Conservation (phyloP, 176 grass and related monocot genomes). For the Avena eriantha region DNA sequence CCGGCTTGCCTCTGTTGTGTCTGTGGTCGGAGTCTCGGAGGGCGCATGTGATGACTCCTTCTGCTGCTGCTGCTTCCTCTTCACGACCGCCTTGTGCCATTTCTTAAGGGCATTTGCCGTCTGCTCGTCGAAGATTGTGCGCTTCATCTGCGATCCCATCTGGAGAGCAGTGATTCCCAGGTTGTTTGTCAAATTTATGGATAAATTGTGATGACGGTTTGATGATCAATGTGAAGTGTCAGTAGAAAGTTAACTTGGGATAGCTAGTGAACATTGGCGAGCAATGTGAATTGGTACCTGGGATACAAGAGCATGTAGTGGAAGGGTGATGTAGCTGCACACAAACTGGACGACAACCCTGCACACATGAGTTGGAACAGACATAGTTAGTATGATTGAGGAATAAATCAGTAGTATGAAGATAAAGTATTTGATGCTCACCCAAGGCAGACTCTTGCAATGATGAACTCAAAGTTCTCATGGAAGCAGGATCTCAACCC, state of each 20-base stretch:
- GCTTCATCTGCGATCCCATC: slow-evolving; percentile 94
- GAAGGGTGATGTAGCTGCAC: slow-evolving; percentile 92
- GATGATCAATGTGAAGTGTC: neutral
- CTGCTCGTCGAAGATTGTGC: slow-evolving; percentile 83
- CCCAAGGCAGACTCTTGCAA: slow-evolving; percentile 82
- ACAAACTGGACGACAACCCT: slow-evolving; percentile 69
- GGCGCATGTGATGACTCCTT: slow-evolving; percentile 36
- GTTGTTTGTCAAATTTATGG: neutral
- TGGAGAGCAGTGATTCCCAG: slow-evolving; percentile 27
- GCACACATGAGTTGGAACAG: slow-evolving; percentile 18
- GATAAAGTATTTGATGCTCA: slow-evolving; percentile 30
- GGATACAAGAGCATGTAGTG: slow-evolving; percentile 89
- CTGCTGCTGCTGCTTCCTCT: slow-evolving; percentile 55
- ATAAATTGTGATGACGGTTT: neutral
- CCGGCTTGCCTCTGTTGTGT: slow-evolving; percentile 29
- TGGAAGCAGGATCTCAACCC: slow-evolving; percentile 77
- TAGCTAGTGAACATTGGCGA: slow-evolving; percentile 17
- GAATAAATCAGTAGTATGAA: neutral
- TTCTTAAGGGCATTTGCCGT: slow-evolving; percentile 76
- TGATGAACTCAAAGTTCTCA: slow-evolving; percentile 49
- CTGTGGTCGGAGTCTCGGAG: slow-evolving; percentile 35
- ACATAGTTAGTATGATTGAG: neutral
- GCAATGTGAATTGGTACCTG: slow-evolving; percentile 55
- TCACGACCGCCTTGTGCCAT: slow-evolving; percentile 67
- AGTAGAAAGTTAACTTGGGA: neutral